Evolutionary conservation across 23 red algal genomes (phyloP), one percentile per base, ranked within the genome.

Genomic region (Gracilaria caudata): DNA sequence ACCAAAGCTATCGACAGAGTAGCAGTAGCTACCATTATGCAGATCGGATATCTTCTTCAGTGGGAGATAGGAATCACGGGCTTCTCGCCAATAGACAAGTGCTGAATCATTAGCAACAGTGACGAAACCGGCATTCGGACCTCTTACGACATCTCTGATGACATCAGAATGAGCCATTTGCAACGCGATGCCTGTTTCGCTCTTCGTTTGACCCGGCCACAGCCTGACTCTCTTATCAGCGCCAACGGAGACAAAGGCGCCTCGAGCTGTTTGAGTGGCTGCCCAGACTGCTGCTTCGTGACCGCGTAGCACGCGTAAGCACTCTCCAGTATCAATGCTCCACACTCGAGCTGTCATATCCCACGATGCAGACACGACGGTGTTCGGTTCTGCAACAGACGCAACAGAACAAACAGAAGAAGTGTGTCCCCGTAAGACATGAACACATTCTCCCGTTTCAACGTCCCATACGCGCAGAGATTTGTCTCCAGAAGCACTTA

Each of bases 241-340:
- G 12, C 78, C 78, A 47, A 79, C 89, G 14, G 88, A 90, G 59
- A 93, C 73, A 51, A 97, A 55, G 36, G 82, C 9, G 21, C 86
- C 88, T 30, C 85, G 29, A n/a, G 76, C 16, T 14, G 92, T 79
- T 25, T 51, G 37, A 59, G 87, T 46, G 45, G 73, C 88, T 36
- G 54, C 84, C 94, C 94, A 97, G 11, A 97, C 94, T 4, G 88
- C 89, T 12, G 89, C 89, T 26, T 92, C 65, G 77, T 97, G 94
- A 23, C 89, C 94, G 5, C 25, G 9, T 23, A 97, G 57, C 51
- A 84, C 84, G 45, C 65, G 68, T 25, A 59, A 12, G 68, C 92
- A 94, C 30, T 51, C 47, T 24, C 36, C 80, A 39, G 34, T 47
- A 9, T 86, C 56, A 49, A 63, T 46, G 54, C 71, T 55, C 80